Conservation (phyloP, 2,329 filamentous ascomycete genomes). For the Diaporthe sp. region DNA sequence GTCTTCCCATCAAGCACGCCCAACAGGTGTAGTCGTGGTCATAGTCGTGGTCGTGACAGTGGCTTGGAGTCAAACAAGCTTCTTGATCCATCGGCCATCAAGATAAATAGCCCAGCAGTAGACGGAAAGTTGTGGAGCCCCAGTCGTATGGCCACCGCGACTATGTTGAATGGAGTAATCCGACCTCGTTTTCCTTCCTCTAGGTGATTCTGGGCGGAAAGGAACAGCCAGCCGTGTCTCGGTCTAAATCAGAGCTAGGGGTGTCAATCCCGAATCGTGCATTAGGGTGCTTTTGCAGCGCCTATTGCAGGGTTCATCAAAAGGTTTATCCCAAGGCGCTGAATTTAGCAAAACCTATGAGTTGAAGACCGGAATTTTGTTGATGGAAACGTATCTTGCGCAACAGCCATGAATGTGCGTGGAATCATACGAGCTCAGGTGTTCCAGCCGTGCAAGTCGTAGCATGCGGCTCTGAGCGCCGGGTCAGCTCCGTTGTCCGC, state of each 20-base stretch:
- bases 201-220: background rate
- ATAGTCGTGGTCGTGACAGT: background rate
- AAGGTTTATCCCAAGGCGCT: too few relatives aligned
- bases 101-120: background rate
- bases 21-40: background rate
- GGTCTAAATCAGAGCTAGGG: background rate
- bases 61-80: background rate
- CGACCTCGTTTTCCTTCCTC: background rate
- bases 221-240: conserved; percentile 6
- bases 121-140: background rate
- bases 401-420: background rate
- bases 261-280: conserved; percentile 22
- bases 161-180: background rate
- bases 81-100: background rate
- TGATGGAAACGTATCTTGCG: background rate
- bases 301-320: background rate
- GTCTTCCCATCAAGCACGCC: background rate
- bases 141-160: background rate
- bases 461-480: background rate
- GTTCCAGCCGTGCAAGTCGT: conserved; percentile 4
- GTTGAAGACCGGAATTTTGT: background rate
- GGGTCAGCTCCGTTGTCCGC: conserved; percentile 18
- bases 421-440: background rate
- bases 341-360: background rate
- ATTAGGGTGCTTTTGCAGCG: conserved; percentile 5